phyloP scores from a whole-genome alignment of 2,329 filamentous ascomycete species.

The Colletotrichum chlorophyti region DNA sequence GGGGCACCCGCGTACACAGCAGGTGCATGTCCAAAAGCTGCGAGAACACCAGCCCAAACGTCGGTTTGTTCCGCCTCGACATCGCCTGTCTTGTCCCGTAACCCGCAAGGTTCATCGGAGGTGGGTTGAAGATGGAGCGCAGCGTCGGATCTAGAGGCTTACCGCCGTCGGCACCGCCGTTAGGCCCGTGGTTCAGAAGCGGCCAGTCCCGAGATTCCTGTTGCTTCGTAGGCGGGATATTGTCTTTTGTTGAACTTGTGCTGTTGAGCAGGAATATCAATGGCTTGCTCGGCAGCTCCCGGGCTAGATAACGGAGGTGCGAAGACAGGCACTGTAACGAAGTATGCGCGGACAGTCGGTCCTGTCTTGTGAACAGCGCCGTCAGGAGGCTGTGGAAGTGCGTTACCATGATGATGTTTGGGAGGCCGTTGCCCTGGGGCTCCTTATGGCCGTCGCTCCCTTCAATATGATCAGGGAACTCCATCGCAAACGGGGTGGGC shows the following conservation, averaged over 20 bases:
- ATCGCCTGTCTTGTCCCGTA: conserved; percentile 30
- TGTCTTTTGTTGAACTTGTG: conserved; percentile 39
- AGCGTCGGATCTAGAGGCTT: conserved; percentile 50
- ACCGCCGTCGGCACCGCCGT: not conserved
- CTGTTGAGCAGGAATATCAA: conserved; percentile 64
- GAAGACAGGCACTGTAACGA: conserved; percentile 54
- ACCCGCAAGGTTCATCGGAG: conserved; percentile 31
- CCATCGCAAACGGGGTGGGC: not conserved
- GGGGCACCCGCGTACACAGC: conserved; percentile 54
- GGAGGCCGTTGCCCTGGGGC: conserved; percentile 33
- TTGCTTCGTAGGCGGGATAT: not conserved
- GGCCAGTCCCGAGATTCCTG: conserved; percentile 4
- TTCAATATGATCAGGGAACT: too few relatives aligned
- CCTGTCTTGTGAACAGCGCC: conserved; percentile 57
- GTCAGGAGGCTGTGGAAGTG: conserved; percentile 60
- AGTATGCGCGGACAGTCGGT: conserved; percentile 54
- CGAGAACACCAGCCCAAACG: conserved; percentile 61
- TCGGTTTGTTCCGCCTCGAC: conserved; percentile 50
- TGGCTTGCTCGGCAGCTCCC: conserved; percentile 46
- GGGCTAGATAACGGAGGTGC: conserved; percentile 53
- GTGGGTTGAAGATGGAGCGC: conserved; percentile 56
- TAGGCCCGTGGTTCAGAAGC: not conserved
- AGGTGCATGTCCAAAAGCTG: conserved; percentile 63
- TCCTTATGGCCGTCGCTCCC: too few relatives aligned
- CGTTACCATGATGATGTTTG: conserved; percentile 61